Evolutionary conservation across 2,329 filamentous ascomycete species (phyloP).

Genomic region (Fusarium pseudonygamai): DNA sequence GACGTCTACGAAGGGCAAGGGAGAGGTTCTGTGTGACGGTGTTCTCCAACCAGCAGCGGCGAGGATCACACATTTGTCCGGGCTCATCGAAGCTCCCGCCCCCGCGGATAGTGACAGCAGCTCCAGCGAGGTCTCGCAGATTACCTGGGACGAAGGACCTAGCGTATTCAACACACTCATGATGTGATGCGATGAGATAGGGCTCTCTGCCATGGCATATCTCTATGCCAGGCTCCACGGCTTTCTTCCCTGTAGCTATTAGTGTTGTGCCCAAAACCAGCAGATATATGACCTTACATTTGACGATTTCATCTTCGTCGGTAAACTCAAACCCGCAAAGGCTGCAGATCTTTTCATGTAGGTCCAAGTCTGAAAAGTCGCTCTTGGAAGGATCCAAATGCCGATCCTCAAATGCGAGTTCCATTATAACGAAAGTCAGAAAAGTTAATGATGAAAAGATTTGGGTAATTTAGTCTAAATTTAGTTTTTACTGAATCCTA

Average conservation of each 20-base stretch:
- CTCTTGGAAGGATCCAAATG: not conserved
- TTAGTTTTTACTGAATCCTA: too few species aligned
- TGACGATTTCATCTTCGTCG: not conserved
- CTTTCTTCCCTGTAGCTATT: not conserved
- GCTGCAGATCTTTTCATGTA: rapidly evolving
- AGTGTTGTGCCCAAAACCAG: rapidly evolving
- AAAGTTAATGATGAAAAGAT: too few species aligned
- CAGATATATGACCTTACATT: not conserved
- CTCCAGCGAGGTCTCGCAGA: not conserved
- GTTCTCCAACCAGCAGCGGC: not conserved
- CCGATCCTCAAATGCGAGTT: not conserved
- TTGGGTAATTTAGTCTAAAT: too few species aligned
- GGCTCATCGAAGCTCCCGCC: not conserved
- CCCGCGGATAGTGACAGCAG: not conserved
- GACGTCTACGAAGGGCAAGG: rapidly evolving
- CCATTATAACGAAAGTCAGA: not conserved
- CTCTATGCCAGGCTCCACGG: not conserved
- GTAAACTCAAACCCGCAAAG: not conserved
- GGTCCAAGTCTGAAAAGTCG: not conserved
- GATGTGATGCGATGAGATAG: not conserved
- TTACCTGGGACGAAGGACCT: not conserved
- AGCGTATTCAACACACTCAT: not conserved
- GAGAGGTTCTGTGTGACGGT: not conserved
- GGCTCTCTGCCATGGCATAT: not conserved
- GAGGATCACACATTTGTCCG: not conserved